Evolutionary conservation across 768 basidiomycete genomes (phyloP).

Genomic region (Pleurotus platypus): DNA sequence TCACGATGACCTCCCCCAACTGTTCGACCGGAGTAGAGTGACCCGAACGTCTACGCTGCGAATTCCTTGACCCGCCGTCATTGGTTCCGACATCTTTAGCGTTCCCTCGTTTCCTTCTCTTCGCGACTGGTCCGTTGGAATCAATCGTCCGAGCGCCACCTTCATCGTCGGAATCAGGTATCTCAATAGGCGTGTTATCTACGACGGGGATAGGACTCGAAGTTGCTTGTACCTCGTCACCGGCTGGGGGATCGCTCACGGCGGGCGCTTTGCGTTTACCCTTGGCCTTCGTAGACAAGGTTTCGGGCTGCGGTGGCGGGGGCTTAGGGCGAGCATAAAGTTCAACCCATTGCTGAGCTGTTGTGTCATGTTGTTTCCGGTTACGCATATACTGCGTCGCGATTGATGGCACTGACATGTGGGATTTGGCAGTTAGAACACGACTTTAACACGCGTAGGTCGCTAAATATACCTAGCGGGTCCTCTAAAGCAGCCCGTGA

Average conservation of each 20-base stretch:
- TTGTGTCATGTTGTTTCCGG: constrained; percentile 69
- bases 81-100: constrained; percentile 9
- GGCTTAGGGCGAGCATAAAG: constrained; percentile 57
- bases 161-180: constrained; percentile 26
- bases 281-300: constrained; percentile 23
- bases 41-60: constrained; percentile 11
- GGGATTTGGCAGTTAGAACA: not conserved
- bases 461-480: constrained; percentile 51
- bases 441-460: not conserved
- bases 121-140: constrained; percentile 12
- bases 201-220: not conserved
- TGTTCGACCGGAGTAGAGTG: constrained; percentile 13
- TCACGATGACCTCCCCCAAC: constrained; percentile 41
- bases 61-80: constrained; percentile 10
- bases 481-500: constrained; percentile 44
- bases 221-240: constrained; percentile 8
- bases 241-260: constrained; percentile 9
- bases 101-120: constrained; percentile 32
- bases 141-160: not conserved
- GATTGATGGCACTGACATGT: constrained; percentile 57
- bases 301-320: constrained; percentile 23
- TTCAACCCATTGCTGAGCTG: constrained; percentile 75
- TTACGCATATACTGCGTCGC: constrained; percentile 66
- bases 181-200: constrained; percentile 17
- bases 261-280: constrained; percentile 30